These are phyloP conservation scores for Danielia reshetovae DNA, from an alignment of 805 yeast genomes.

Conservation along the genomic window DNA sequence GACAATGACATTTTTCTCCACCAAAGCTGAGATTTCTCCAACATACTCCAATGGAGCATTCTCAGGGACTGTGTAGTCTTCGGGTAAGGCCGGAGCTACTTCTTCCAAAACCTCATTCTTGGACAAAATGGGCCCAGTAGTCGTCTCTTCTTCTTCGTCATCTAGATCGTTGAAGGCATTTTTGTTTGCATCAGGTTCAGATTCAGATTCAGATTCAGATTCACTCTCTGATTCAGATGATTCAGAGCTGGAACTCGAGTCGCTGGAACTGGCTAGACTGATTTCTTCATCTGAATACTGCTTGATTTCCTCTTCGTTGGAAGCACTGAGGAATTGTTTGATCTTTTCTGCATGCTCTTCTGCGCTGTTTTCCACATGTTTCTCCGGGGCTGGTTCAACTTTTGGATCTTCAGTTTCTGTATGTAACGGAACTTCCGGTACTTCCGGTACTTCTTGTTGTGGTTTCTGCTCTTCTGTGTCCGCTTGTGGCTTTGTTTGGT, in stretches of 20 bases:
- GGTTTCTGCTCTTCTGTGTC: no score
- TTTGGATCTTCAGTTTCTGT: no score
- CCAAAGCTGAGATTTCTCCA: constrained; percentile 66
- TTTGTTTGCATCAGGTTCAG: constrained; percentile 5
- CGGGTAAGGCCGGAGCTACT: constrained; percentile 63
- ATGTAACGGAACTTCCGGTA: no score
- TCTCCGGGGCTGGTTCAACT: not conserved
- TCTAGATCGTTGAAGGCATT: constrained; percentile 12
- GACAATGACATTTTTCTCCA: constrained; percentile 68
- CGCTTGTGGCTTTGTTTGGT: no score
- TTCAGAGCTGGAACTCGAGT: constrained; percentile 1
- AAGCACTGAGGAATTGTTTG: not conserved
- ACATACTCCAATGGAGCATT: constrained; percentile 64
- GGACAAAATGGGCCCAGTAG: constrained; percentile 67
- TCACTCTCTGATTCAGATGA: constrained; percentile 1
- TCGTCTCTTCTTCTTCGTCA: constrained; percentile 43
- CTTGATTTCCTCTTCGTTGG: constrained; percentile 5
- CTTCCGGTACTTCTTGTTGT: no score
- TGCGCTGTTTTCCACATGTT: not conserved
- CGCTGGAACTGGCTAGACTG: constrained; percentile 4
- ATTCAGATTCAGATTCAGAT: constrained; percentile 6
- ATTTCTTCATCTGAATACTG: constrained; percentile 16
- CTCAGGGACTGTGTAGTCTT: constrained; percentile 55
- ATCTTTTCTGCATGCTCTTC: not conserved
- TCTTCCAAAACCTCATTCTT: constrained; percentile 75